Conservation (phyloP, 192 early-diverging fungal species). For the Gorgonomyces haynaldii region DNA sequence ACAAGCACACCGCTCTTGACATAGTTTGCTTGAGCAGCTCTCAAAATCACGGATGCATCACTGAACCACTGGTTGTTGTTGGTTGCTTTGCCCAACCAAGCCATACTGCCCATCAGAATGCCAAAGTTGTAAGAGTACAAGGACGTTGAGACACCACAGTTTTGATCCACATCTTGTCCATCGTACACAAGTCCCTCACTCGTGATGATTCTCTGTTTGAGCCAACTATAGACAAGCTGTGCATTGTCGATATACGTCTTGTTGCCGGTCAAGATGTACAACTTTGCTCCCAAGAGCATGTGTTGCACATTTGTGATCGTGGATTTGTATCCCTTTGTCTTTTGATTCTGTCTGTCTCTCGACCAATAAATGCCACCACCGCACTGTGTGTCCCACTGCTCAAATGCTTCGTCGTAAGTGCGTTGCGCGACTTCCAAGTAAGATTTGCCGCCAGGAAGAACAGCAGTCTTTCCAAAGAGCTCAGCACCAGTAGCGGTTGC, state of each 20-base stretch:
- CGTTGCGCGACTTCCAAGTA: slow-evolving; percentile 15
- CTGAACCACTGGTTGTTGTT: neutral
- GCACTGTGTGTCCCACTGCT: slow-evolving; percentile 28
- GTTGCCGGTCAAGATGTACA: slow-evolving; percentile 19
- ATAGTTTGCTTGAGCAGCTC: slow-evolving; percentile 5
- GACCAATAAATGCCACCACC: slow-evolving; percentile 31
- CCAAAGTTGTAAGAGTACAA: slow-evolving; percentile 13
- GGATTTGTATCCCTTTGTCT: slow-evolving; percentile 22
- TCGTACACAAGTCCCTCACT: slow-evolving; percentile 10
- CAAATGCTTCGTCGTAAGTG: slow-evolving; percentile 22
- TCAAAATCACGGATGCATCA: slow-evolving; percentile 11
- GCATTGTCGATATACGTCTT: slow-evolving; percentile 14
- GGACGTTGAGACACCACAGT: neutral
- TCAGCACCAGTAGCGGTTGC: slow-evolving; percentile 7
- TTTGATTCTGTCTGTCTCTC: slow-evolving; percentile 3
- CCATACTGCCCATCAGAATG: slow-evolving; percentile 8
- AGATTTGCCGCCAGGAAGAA: slow-evolving; percentile 16
- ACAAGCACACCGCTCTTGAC: slow-evolving; percentile 1
- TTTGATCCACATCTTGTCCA: slow-evolving; percentile 11
- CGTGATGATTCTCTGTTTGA: slow-evolving; percentile 14
- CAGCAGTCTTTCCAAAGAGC: slow-evolving; percentile 8
- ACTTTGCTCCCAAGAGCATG: slow-evolving; percentile 19
- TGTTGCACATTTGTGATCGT: slow-evolving; percentile 29
- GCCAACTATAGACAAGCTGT: slow-evolving; percentile 22
- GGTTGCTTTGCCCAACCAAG: slow-evolving; percentile 16